Conservation (phyloP, 805 yeast genomes). For the Saccharomyces cerevisiae region DNA sequence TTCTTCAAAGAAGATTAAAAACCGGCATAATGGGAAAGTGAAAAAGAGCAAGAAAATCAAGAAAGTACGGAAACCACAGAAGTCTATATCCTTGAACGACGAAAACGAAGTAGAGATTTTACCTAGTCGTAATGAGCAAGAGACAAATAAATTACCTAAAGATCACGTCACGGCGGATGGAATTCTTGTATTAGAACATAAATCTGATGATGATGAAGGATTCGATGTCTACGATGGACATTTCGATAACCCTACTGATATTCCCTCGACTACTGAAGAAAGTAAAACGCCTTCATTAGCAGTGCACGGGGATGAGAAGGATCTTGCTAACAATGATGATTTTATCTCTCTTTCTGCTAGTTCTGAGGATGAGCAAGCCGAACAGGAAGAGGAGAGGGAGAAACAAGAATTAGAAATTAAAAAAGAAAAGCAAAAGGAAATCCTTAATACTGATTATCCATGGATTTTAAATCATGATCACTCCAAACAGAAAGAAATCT, state of each 20-base stretch:
- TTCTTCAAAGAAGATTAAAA: background rate
- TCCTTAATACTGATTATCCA: conserved; percentile 37
- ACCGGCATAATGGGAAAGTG: background rate
- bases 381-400: conserved; percentile 3
- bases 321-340: conserved; percentile 29
- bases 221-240: conserved; percentile 26
- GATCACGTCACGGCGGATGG: background rate
- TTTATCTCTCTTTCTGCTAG: conserved; percentile 35
- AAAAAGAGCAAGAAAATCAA: conserved; percentile 1
- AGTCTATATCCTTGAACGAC: background rate
- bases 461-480: conserved; percentile 79
- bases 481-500: conserved; percentile 63
- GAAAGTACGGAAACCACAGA: conserved; percentile 1
- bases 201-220: conserved; percentile 9
- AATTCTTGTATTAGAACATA: conserved; percentile 3
- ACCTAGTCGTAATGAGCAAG: background rate
- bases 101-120: background rate
- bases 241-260: conserved; percentile 17
- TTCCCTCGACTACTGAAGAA: background rate
- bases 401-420: background rate
- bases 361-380: conserved; percentile 20
- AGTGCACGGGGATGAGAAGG: background rate
- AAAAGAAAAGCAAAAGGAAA: conserved; percentile 3
- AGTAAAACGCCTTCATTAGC: background rate
- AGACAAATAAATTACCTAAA: background rate